Evolutionary conservation across 2,329 filamentous ascomycete genomes (phyloP), one percentile per base, ranked within the genome.

Genomic region (Chrysoporthe austroafricana): DNA sequence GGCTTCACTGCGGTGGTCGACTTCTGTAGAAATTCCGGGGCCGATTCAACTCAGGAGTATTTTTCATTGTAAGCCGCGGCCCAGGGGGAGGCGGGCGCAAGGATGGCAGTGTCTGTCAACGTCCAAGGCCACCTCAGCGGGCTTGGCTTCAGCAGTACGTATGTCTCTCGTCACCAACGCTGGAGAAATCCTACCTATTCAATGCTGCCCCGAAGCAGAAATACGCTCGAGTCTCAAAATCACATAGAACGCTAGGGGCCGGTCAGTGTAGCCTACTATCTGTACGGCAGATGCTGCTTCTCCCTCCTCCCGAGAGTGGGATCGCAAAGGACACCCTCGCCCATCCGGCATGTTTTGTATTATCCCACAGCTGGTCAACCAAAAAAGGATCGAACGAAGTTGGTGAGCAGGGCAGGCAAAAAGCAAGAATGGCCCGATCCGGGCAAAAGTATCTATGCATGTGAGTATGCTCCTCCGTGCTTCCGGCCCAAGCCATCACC

Each of bases 381-480:
- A 13, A 18, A 39, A 58, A 62, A 48, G 11, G 59, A 62, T 46
- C 59, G 59, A 39, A 59, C 39, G 32, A 46, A 60, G 42, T 59
- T 56, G 63, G 32, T 52, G 50, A 32, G 26, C 26, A 26, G 26
- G 26, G 26, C 26, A 26, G 50, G 58, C 34, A 57, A 59, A 68
- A 16, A 34, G 18, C 18, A 48, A 34, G 14, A 21, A 13, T 21
- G 16, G 62, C 43, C 58, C 54, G 32, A 39, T 39, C 54, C 54
- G 39, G 32, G 26, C 26, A 11, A 36, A 39, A 39, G 13, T 57
- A 39, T 39, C 54, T 57, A 57, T 57, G 54, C 34, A 46, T 36
- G 54, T 57, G 8, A 57, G 14, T 39, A 57, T 57, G 54, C 32
- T 11, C 6, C 13, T 18, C n/a, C 54, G 54, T 46, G 44, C 14